phyloP scores from a whole-genome alignment of 768 basidiomycete species.

The Pleurotus eryngii region DNA sequence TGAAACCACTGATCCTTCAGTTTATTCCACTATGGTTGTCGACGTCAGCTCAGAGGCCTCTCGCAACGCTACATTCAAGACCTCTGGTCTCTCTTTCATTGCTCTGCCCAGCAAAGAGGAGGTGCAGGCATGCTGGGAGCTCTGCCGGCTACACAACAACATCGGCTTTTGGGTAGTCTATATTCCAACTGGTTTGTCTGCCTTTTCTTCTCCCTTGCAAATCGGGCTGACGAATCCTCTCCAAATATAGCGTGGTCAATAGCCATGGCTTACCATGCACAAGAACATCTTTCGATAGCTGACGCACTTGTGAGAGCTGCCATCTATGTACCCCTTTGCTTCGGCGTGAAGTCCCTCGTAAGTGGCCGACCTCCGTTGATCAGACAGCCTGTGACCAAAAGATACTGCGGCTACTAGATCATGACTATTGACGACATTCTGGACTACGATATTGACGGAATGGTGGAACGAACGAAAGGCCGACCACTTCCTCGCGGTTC shows the following conservation, averaged over 20 bases:
- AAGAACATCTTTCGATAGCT: constrained; percentile 15
- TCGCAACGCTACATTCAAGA: constrained; percentile 1
- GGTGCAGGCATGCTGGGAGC: constrained; percentile 26
- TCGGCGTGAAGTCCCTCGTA: constrained; percentile 29
- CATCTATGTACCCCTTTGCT: constrained; percentile 24
- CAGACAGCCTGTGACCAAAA: neutral
- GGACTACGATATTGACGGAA: constrained; percentile 23
- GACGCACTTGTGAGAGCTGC: constrained; percentile 16
- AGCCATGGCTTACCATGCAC: constrained; percentile 26
- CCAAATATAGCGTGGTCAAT: constrained; percentile 24
- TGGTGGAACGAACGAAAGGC: constrained; percentile 24
- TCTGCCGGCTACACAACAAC: constrained; percentile 28
- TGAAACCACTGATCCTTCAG: neutral
- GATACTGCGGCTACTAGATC: constrained; percentile 15
- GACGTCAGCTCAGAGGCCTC: constrained; percentile 1
- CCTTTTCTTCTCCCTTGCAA: neutral
- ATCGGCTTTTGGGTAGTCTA: constrained; percentile 30
- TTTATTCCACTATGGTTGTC: constrained; percentile 5
- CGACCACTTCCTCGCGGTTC: constrained; percentile 25
- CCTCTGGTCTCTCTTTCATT: constrained; percentile 9
- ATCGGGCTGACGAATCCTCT: neutral
- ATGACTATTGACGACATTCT: constrained; percentile 31
- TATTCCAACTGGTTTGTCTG: constrained; percentile 22
- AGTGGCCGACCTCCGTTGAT: neutral
- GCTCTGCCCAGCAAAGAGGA: constrained; percentile 18